A percentile compares a stretch with the other conserved stretches of the same genome.
These are phyloP conservation scores for Pichia sp. DNA, from an alignment of 1,139 yeast species.

Conservation along the genomic window DNA sequence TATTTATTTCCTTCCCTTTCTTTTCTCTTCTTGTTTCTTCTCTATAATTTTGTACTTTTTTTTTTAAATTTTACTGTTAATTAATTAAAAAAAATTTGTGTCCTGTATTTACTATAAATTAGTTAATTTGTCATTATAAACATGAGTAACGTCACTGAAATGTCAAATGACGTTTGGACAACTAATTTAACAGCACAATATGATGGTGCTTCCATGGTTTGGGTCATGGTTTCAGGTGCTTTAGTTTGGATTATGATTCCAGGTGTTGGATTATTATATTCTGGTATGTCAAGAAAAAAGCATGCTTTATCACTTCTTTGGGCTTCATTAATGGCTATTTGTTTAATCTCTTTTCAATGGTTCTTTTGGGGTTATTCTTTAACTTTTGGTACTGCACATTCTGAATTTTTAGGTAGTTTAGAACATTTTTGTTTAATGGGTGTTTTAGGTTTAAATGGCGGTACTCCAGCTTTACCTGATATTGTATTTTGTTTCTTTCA, in stretches of 20 bases:
- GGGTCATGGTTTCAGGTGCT: conserved; percentile 68
- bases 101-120: no score
- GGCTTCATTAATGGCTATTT: conserved; percentile 89
- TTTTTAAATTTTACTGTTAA: no score
- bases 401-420: conserved; percentile 66
- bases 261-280: conserved; percentile 84
- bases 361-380: conserved; percentile 96
- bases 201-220: conserved; percentile 75
- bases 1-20: no score
- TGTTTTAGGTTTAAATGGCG: conserved; percentile 78
- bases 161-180: conserved; percentile 16
- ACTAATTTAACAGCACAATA: conserved; percentile 70
- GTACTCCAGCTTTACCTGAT: conserved; percentile 64
- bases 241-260: conserved; percentile 94
- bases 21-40: no score
- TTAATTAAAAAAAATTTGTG: no score
- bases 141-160: conserved; percentile 3
- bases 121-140: no score
- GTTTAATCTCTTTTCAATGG: conserved; percentile 87
- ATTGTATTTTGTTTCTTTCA: conserved; percentile 84
- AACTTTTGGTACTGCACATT: conserved; percentile 65
- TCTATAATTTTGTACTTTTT: no score
- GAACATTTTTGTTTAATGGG: conserved; percentile 72
- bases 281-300: conserved; percentile 87
- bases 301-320: conserved; percentile 86